Base-by-base conservation (phyloP, 805 yeast species). In the Metschnikowia borealis region DNA sequence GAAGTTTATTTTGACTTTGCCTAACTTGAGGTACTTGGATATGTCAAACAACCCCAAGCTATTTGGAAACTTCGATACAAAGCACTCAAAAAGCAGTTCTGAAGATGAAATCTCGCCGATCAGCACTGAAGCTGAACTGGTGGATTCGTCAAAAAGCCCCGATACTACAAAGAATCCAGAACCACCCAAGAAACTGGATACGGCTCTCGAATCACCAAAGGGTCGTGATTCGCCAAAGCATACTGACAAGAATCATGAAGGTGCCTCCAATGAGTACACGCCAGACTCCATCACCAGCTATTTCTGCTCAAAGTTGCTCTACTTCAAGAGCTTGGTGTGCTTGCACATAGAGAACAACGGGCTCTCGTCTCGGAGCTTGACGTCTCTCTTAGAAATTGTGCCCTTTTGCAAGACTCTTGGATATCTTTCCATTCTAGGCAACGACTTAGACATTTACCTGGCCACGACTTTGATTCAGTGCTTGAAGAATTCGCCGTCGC, bases 281-380 rank as follows among this genome's bases (percentile, higher is more conserved):
- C 59, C 61, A 35, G 59, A 56, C 13, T 46, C 57, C 1, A 73
- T 83, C 26, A 70, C 81, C 50, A 77, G 79, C 10, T 79, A 78
- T 52, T 70, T 90, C 54, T 76, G 82, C 47, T 73, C 81, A 23
- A 80, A 80, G 54, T 65, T 91, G 36, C 96, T 96, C 11, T 67
- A 83, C 39, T 85, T 87, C 63, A 80, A 81, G 3, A 71, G 76
- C 45, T 69, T 90, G 61, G 69, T 79, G 32, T 71, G 96, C 53
- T 65, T 91, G 34, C 91, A 85, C 61, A 63, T 91, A 44, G 96
- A 89, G 56, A 73, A 79, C 56, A 85, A 88, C 61, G 78, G 79
- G 39, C 72, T 89, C 26, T 64, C 77, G 3, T 69, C 82, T 1
- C 77, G 78, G 35, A 77, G 84, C 15, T 69, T 89, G 36, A 73